Base-by-base conservation (phyloP, 345 rosid genomes). In the Lepidium aucheri region DNA sequence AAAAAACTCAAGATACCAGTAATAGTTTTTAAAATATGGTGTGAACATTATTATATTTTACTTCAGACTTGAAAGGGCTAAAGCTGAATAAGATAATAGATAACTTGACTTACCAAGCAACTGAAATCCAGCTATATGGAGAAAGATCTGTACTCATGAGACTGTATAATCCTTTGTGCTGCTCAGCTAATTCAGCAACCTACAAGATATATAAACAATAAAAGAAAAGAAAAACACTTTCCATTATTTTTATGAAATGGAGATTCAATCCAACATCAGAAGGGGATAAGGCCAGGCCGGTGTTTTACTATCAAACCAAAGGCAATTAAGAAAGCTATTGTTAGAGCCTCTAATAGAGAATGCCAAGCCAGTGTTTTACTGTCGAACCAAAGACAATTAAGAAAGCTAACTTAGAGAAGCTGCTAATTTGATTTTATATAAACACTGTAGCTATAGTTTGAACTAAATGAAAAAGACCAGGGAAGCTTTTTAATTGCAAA, bases 111-210 rank as follows among this genome's bases (percentile, higher is more conserved):
- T 35, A 70, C 75, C 75, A 70, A n/a, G 63, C 42, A 11, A 70
- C 17, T 11, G 68, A 44, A 38, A 62, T 12, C 74, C 74, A 70
- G 63, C 63, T 70, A 45, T 53, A 17, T 8, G 40, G 69, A 34
- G 69, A 53, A 34, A 70, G 55, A 44, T 62, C 69, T 15, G 63
- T 42, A 12, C 63, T 70, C 5, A 20, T 53, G 15, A 70, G 55
- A 36, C 5, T 70, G 26, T 4, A 2, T 47, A 70, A 28, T 3
- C 74, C 69, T 15, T 8, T 28, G 63, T 53, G 4, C 57, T 36
- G 12, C 69, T 9, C n/a, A 54, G 68, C 68, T 16, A 70, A 24
- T 4, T 16, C 16, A 8, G 0, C 0, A n/a, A 70, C 36, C 74
- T 70, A 34, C 38, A 53, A 53, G 15, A 69, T 51, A 46, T 30